These are phyloP conservation scores for Solanum appendiculatum DNA, from an alignment of 257 asterid species.

Conservation along the genomic window DNA sequence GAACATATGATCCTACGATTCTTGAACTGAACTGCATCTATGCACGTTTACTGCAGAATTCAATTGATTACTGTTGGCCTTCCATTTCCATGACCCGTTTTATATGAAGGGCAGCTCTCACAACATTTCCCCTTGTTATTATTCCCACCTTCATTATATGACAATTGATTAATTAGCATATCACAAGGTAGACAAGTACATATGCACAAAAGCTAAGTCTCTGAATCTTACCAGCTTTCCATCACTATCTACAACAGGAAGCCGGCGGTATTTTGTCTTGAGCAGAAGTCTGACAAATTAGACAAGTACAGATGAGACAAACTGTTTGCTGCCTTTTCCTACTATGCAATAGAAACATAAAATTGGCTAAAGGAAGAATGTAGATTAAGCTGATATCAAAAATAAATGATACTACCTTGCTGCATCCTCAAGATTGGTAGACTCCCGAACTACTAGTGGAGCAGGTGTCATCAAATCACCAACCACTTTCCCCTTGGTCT, in stretches of 20 bases:
- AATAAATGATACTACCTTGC: conserved; percentile 36
- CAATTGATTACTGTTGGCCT: background rate
- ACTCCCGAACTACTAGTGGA: conserved; percentile 57
- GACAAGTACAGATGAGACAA: background rate
- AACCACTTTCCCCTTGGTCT: conserved; percentile 66
- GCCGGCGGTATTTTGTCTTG: conserved; percentile 66
- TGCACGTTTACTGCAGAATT: background rate
- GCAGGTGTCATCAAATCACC: conserved; percentile 86
- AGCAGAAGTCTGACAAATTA: conserved; percentile 46
- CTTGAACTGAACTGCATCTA: background rate
- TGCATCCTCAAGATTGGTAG: conserved; percentile 86
- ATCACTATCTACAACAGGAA: conserved; percentile 63
- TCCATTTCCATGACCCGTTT: conserved; percentile 17
- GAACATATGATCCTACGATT: background rate
- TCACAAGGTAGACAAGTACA: background rate
- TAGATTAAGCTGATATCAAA: background rate
- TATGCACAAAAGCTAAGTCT: background rate
- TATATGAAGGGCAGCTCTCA: conserved; percentile 38
- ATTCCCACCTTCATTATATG: conserved; percentile 24
- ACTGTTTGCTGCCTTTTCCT: background rate
- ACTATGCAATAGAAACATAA: background rate
- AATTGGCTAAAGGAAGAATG: background rate
- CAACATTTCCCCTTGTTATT: conserved; percentile 38
- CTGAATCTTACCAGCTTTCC: conserved; percentile 62
- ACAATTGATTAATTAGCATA: background rate